Base-by-base conservation (phyloP, 2,329 filamentous ascomycete species). In the Ophiocordyceps polyrhachis-furcata region DNA sequence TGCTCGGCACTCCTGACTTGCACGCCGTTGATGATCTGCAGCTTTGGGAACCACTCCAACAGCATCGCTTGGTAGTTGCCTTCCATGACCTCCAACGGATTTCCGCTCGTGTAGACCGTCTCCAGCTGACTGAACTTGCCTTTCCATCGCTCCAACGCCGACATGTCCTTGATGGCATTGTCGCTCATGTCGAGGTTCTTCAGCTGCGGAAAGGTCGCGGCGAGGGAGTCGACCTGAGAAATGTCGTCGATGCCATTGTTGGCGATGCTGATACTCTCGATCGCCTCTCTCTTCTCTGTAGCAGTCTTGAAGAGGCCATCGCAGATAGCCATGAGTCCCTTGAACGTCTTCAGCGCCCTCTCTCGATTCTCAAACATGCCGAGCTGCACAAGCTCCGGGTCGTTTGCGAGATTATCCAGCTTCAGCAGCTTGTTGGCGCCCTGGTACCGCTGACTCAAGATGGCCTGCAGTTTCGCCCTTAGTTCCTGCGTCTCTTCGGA, bases 141-240 rank as follows among this genome's bases (percentile, higher is more conserved):
- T 48, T 80, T 80, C 87, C 87, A 95, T 29, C 69, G 73, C 44
- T 78, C 73, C 42, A 98, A 62, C 11, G 74, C 73, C 46, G 77
- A 74, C 43, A 86, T 62, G 44, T 74, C 76, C 47, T 71, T 68
- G 53, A 98, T 76, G 38, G 79, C 74, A 62, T 96, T 96, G 56
- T 80, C 76, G 45, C 85, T 91, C 23, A 96, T 73, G 52, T 95
- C 89, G 13, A 98, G 75, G 51, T 94, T 88, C 58, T 85, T 80
- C 48, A 96, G 68, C 49, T 88, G 81, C 0, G 88, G 86, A 45
- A 96, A 83, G 0, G 83, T 86, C 44, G 76, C 73, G 11, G 85
- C 78, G 1, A 96, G 70, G 1, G 77, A 71, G 44, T 81, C 84
- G 43, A 96, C 81, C 44, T 81, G 73, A 19, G 67, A 60, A 35